A percentile compares a stretch with the other conserved stretches of the same genome.
Evolutionary conservation across 2,329 filamentous ascomycete species (phyloP).

Genomic region (Hypoxylon sp.): DNA sequence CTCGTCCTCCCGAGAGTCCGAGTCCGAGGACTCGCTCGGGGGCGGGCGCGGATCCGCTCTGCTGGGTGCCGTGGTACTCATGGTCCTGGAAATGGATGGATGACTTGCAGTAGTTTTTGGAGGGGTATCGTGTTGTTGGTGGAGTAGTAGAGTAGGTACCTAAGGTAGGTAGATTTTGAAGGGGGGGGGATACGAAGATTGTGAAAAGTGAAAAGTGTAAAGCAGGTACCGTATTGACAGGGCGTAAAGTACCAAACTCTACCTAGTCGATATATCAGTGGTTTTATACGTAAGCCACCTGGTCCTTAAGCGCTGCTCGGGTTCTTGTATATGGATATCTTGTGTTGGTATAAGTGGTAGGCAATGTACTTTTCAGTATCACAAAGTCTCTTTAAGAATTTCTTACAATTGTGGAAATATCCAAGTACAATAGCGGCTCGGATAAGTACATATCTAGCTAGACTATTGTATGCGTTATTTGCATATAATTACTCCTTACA

Average conservation of each 20-base stretch:
- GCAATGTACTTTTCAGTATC: slow-evolving; percentile 46
- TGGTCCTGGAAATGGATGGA: slow-evolving; percentile 17
- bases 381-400: slow-evolving; percentile 45
- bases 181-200: neutral
- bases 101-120: slow-evolving; percentile 1
- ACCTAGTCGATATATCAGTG: neutral
- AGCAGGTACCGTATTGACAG: neutral
- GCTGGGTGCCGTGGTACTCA: slow-evolving; percentile 30
- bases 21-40: slow-evolving; percentile 54
- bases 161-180: neutral
- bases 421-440: slow-evolving; percentile 29
- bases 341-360: slow-evolving; percentile 28
- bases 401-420: slow-evolving; percentile 44
- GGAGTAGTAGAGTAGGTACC: neutral
- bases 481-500: slow-evolving; percentile 13
- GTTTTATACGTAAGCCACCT: slow-evolving; percentile 21
- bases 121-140: neutral
- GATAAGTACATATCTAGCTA: slow-evolving; percentile 32
- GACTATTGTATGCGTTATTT: slow-evolving; percentile 17
- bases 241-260: neutral
- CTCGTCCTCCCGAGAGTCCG: slow-evolving; percentile 53
- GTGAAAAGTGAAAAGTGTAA: slow-evolving; percentile 12
- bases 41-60: slow-evolving; percentile 38
- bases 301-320: slow-evolving; percentile 2
- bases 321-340: slow-evolving; percentile 12